Evolutionary conservation across 1,284 basidiomycete genomes (phyloP).

Genomic region (Athelia psychrophila): DNA sequence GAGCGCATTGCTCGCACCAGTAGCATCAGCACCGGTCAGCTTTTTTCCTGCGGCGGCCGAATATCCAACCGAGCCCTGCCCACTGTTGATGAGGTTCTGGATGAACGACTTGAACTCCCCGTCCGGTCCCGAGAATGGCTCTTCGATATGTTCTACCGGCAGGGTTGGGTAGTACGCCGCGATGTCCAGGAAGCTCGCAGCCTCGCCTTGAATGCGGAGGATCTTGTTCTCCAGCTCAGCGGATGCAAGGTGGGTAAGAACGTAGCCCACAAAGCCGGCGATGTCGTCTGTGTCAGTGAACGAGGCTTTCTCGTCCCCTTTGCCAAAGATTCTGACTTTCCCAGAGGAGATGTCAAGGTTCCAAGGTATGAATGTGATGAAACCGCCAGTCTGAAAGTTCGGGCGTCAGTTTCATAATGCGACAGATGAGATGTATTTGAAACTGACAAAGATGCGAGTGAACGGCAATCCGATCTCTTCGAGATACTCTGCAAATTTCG

Average conservation of each 20-base stretch:
- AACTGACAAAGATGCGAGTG: background rate
- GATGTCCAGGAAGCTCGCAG: background rate
- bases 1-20: background rate
- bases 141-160: background rate
- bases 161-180: background rate
- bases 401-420: no score
- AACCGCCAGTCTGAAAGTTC: background rate
- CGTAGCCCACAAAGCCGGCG: slow-evolving; percentile 15
- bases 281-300: slow-evolving; percentile 5
- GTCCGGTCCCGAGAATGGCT: no score
- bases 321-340: background rate
- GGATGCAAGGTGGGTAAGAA: slow-evolving; percentile 10
- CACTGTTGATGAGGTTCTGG: background rate
- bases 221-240: slow-evolving; percentile 8
- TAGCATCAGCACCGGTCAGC: background rate
- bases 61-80: background rate
- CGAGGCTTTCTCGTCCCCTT: background rate
- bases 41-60: background rate
- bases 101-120: background rate
- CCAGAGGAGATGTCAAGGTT: background rate
- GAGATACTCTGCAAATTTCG: background rate
- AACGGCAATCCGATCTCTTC: background rate
- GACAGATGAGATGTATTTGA: no score
- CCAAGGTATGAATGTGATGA: background rate
- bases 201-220: slow-evolving; percentile 14